These are phyloP conservation scores for Rhinocladiella similis DNA, from an alignment of 2,329 filamentous ascomycete genomes.

Conservation along the genomic window DNA sequence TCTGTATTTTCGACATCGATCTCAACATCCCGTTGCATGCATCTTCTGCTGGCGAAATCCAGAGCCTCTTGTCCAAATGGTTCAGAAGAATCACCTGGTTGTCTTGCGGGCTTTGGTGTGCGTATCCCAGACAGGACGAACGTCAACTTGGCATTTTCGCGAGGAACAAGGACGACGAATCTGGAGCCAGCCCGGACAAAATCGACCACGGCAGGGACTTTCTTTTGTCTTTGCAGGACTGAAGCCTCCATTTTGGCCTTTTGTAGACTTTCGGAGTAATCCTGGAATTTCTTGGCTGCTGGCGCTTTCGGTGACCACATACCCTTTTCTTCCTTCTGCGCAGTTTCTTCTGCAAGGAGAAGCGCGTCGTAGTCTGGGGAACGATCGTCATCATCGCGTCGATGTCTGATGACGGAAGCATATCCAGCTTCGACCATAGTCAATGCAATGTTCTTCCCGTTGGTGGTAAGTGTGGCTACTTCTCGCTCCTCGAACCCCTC, in stretches of 20 bases:
- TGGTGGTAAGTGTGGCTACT: conserved; percentile 81
- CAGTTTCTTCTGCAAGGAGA: conserved; percentile 50
- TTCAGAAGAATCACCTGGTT: conserved; percentile 77
- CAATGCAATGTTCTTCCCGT: conserved; percentile 84
- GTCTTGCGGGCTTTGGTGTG: conserved; percentile 81
- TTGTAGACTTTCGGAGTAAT: conserved; percentile 88
- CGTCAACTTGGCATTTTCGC: conserved; percentile 91
- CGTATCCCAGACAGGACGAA: conserved; percentile 92
- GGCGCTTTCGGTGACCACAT: conserved; percentile 93
- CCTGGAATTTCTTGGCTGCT: conserved; percentile 77
- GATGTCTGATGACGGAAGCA: conserved; percentile 89
- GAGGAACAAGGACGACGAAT: conserved; percentile 87
- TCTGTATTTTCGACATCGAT: conserved; percentile 93
- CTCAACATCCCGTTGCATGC: conserved; percentile 92
- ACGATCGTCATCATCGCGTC: conserved; percentile 90
- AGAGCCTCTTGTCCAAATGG: conserved; percentile 94
- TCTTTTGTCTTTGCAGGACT: conserved; percentile 84
- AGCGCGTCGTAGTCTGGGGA: conserved; percentile 83
- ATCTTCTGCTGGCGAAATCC: conserved; percentile 83
- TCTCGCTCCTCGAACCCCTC: conserved; percentile 94
- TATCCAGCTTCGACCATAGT: conserved; percentile 88
- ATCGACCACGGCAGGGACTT: conserved; percentile 89
- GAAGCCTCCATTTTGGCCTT: conserved; percentile 94
- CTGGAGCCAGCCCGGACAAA: conserved; percentile 97
- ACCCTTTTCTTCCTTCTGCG: conserved; percentile 85